Evolutionary conservation across 2,329 filamentous ascomycete genomes (phyloP).

Genomic region (Cordyceps cateniannulata): DNA sequence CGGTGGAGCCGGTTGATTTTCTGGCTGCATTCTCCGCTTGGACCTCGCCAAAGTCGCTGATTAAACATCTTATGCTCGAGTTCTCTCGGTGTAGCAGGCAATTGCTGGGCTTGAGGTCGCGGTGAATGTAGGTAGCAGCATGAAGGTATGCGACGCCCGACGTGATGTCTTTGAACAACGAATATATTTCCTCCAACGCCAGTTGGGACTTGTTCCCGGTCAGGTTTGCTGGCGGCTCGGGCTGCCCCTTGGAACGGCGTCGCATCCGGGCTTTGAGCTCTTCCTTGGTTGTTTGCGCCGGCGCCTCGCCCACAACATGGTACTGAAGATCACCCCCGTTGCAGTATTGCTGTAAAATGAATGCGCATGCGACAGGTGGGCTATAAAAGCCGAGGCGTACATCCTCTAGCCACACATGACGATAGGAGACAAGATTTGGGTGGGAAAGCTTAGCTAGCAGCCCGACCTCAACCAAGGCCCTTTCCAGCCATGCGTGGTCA

Average conservation of each 20-base stretch:
- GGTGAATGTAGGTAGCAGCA: constrained; percentile 85
- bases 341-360: constrained; percentile 96
- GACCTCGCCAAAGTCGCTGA: constrained; percentile 97
- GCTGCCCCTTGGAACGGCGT: constrained; percentile 70
- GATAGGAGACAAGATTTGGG: constrained; percentile 91
- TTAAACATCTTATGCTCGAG: constrained; percentile 68
- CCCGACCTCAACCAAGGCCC: constrained; percentile 88
- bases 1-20: constrained; percentile 88
- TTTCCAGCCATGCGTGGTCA: constrained; percentile 91
- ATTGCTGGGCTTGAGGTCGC: constrained; percentile 93
- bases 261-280: constrained; percentile 84
- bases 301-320: constrained; percentile 67
- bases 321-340: constrained; percentile 86
- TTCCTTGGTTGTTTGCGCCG: constrained; percentile 65
- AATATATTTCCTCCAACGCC: constrained; percentile 89
- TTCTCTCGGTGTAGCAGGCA: constrained; percentile 79
- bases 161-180: constrained; percentile 92
- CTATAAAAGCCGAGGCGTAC: constrained; percentile 78
- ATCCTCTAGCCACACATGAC: constrained; percentile 95
- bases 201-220: constrained; percentile 36
- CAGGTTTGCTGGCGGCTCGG: constrained; percentile 54
- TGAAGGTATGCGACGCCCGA: constrained; percentile 88
- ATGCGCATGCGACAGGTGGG: constrained; percentile 87
- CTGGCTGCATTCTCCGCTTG: constrained; percentile 75
- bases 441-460: constrained; percentile 86